Conservation (phyloP, 2,329 filamentous ascomycete genomes). For the Claviceps sp. region DNA sequence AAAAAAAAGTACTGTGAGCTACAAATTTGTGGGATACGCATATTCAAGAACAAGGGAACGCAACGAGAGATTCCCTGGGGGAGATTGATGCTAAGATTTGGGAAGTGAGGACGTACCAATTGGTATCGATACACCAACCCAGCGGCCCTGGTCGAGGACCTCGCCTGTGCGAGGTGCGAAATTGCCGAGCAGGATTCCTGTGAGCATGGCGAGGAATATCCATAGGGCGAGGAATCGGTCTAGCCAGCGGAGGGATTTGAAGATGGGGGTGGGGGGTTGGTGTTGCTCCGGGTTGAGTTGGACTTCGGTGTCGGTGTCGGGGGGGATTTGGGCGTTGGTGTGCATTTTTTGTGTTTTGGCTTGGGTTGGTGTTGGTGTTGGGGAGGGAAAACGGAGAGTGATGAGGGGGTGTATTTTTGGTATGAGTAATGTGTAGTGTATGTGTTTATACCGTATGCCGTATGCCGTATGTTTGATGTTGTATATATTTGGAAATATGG, state of each 20-base stretch:
- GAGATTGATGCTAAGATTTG: too few species aligned
- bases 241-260: conserved; percentile 43
- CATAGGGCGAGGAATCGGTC: conserved; percentile 54
- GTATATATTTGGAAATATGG: too few species aligned
- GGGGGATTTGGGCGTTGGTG: background rate
- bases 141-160: conserved; percentile 50
- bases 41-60: background rate
- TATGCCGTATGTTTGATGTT: too few species aligned
- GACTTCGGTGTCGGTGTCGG: too few species aligned
- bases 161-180: conserved; percentile 51
- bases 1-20: background rate
- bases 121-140: conserved; percentile 1
- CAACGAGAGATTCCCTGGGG: background rate
- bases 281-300: background rate
- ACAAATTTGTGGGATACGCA: background rate
- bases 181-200: conserved; percentile 65
- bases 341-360: background rate
- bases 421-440: too few species aligned
- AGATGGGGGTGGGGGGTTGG: conserved; percentile 21
- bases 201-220: conserved; percentile 67
- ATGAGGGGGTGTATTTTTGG: too few species aligned
- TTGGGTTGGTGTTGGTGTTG: too few species aligned
- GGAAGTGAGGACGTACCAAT: background rate
- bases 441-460: too few species aligned
- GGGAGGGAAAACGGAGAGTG: too few species aligned